Conservation (phyloP, 176 grass and related monocot genomes). For the Eleusine coracana region DNA sequence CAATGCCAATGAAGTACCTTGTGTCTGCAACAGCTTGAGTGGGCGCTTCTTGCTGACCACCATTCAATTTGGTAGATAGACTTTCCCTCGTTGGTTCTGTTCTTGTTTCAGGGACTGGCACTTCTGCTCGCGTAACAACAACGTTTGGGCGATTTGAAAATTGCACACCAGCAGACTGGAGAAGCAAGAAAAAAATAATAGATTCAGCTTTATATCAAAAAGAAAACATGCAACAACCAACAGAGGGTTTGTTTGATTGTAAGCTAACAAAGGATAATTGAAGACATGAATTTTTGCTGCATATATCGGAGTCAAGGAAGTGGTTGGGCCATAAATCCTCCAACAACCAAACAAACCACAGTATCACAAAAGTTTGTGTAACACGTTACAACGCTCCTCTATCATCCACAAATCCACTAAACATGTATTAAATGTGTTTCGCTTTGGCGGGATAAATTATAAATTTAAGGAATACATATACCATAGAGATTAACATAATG, state of each 20-base stretch:
- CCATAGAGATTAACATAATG: neutral
- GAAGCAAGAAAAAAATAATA: conserved; percentile 26
- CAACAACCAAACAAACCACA: neutral
- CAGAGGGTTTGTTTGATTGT: conserved; percentile 16
- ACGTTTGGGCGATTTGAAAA: conserved; percentile 66
- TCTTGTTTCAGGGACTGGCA: conserved; percentile 46
- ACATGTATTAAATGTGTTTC: neutral
- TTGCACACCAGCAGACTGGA: conserved; percentile 74
- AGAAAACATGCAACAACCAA: conserved; percentile 7
- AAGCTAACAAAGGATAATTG: conserved; percentile 3
- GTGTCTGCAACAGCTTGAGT: conserved; percentile 57
- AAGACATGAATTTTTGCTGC: conserved; percentile 11
- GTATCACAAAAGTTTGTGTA: neutral
- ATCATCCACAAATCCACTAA: neutral
- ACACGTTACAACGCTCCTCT: neutral
- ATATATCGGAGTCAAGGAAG: conserved; percentile 24
- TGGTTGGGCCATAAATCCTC: conserved; percentile 30
- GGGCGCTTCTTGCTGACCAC: conserved; percentile 50
- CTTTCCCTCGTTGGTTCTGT: conserved; percentile 37
- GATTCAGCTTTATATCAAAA: conserved; percentile 39
- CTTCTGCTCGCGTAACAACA: conserved; percentile 52
- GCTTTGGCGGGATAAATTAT: conserved; percentile 13
- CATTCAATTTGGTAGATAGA: conserved; percentile 47
- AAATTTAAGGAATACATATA: neutral
- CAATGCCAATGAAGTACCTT: conserved; percentile 51